Evolutionary conservation across 164 flowering plant species (phyloP).

Genomic region (Aristolochia californica): DNA sequence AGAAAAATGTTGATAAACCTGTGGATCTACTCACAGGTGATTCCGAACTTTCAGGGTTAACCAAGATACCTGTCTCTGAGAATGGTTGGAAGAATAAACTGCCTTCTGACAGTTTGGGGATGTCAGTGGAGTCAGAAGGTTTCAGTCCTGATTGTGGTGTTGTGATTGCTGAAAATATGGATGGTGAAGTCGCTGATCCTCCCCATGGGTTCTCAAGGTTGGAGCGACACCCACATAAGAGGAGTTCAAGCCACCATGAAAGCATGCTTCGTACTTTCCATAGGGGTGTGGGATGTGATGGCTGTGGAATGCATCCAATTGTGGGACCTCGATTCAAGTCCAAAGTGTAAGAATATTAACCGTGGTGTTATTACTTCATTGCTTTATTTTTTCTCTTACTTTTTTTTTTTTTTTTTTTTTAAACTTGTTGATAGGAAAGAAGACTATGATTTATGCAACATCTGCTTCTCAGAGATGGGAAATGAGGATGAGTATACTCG

Average conservation of each 20-base stretch:
- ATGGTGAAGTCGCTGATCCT: not conserved
- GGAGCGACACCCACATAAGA: conserved; percentile 10
- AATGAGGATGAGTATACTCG: conserved; percentile 53
- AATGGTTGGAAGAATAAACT: conserved; percentile 4
- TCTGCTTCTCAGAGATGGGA: conserved; percentile 59
- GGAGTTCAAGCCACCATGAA: conserved; percentile 16
- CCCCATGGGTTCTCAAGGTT: not conserved
- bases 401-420: not conserved
- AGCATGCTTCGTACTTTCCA: conserved; percentile 41
- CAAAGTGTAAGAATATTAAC: conserved; percentile 50
- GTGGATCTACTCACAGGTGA: too few species aligned
- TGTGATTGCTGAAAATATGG: not conserved
- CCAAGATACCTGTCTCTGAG: too few species aligned
- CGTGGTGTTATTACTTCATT: too few species aligned
- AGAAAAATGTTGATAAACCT: too few species aligned
- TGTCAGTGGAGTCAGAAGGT: conserved; percentile 2
- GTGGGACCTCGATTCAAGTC: conserved; percentile 86
- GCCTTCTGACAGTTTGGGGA: not conserved
- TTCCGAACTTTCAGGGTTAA: too few species aligned
- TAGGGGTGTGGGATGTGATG: conserved; percentile 73
- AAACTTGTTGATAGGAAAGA: conserved; percentile 40
- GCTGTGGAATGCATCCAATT: conserved; percentile 80
- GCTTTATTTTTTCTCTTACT: not conserved
- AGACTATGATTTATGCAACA: conserved; percentile 73
- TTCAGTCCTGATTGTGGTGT: not conserved